Conservation (phyloP, 2,329 filamentous ascomycete species). For the Cytospora schulzeri region DNA sequence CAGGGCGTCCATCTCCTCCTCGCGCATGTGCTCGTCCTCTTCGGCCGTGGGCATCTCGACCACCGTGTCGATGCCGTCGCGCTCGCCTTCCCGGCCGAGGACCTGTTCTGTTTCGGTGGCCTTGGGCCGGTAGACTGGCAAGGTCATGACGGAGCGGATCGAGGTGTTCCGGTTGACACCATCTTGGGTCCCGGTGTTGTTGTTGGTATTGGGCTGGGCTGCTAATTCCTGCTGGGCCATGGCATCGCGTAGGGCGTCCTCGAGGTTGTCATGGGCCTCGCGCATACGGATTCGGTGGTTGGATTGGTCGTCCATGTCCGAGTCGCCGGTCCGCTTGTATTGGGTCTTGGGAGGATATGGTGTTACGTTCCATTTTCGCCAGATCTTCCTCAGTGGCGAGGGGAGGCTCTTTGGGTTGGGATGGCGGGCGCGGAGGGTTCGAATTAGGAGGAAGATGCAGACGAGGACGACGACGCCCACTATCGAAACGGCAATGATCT, state of each 20-base stretch:
- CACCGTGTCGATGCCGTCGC: slow-evolving; percentile 88
- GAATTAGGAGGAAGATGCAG: slow-evolving; percentile 30
- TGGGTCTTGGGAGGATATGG: slow-evolving; percentile 21
- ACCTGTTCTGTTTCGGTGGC: slow-evolving; percentile 78
- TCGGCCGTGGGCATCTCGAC: slow-evolving; percentile 81
- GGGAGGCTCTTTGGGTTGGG: slow-evolving; percentile 54
- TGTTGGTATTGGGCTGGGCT: slow-evolving; percentile 17
- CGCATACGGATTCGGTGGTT: slow-evolving; percentile 25
- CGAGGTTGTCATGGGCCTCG: slow-evolving; percentile 26
- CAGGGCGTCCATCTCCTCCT: slow-evolving; percentile 89
- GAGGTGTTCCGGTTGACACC: slow-evolving; percentile 80
- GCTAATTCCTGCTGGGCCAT: slow-evolving; percentile 14
- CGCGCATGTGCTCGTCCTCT: slow-evolving; percentile 75
- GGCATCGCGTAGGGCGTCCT: slow-evolving; percentile 27
- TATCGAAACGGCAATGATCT: slow-evolving; percentile 34
- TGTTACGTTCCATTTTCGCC: slow-evolving; percentile 49
- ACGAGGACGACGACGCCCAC: slow-evolving; percentile 31
- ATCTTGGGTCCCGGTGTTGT: slow-evolving; percentile 5
- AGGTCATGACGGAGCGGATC: slow-evolving; percentile 88
- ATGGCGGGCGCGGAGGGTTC: slow-evolving; percentile 35
- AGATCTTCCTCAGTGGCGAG: slow-evolving; percentile 52
- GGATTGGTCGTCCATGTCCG: slow-evolving; percentile 31
- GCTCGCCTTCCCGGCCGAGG: slow-evolving; percentile 85
- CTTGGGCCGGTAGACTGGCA: slow-evolving; percentile 79
- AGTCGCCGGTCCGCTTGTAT: slow-evolving; percentile 32